Evolutionary conservation across 2,329 filamentous ascomycete genomes (phyloP).

Genomic region (Rhynchosporium secalis): DNA sequence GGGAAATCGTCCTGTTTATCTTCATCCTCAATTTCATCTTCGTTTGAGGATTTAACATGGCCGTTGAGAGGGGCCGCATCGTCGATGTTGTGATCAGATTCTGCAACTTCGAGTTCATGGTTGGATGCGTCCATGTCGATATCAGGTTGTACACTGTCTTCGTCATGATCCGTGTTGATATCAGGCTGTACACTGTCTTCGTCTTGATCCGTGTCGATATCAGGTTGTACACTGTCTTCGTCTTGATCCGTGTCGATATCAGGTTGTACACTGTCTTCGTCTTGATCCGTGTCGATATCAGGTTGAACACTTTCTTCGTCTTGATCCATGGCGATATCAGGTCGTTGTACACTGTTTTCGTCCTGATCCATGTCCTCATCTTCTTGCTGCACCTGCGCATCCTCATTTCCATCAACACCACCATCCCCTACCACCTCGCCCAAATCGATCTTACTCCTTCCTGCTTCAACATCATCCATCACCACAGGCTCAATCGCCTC

Average conservation of each 20-base stretch:
- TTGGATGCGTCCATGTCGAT: not conserved
- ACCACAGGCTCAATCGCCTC: not conserved
- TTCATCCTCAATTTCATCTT: conserved; percentile 7
- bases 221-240: not conserved
- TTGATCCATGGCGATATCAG: not conserved
- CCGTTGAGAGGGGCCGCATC: not conserved
- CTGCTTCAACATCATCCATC: no score
- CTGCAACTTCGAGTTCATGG: not conserved
- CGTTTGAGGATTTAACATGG: conserved; percentile 1
- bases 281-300: not conserved
- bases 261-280: no score
- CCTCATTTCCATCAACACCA: not conserved
- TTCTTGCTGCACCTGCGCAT: conserved; percentile 1
- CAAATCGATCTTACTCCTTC: no score
- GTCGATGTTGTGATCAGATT: conserved; percentile 5
- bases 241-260: not conserved
- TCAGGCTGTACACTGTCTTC: conserved; percentile 8
- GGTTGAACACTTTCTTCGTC: conserved; percentile 6
- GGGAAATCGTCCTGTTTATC: conserved; percentile 13
- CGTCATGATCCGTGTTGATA: not conserved
- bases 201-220: not conserved
- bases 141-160: no score
- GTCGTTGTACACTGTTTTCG: not conserved
- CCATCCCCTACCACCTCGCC: no score
- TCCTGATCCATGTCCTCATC: not conserved